A percentile compares a stretch with the other conserved stretches of the same genome.
Conservation (phyloP, 2,329 filamentous ascomycete species). For the Lachnellula subtilissima region DNA sequence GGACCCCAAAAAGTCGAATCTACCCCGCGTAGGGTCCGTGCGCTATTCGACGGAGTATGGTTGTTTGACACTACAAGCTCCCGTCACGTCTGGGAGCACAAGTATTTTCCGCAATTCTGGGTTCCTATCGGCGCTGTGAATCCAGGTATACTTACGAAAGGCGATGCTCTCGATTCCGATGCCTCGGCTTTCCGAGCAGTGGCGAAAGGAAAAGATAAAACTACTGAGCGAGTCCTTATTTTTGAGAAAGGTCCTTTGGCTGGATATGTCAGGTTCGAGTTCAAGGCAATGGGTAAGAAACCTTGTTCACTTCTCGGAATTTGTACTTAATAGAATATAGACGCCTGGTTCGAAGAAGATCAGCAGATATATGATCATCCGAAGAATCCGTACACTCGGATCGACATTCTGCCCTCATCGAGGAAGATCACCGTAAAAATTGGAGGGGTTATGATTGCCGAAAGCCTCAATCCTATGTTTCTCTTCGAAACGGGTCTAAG, state of each 20-base stretch:
- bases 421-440: conserved; percentile 48
- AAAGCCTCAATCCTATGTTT: conserved; percentile 41
- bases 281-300: conserved; percentile 34
- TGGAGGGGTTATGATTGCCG: conserved; percentile 42
- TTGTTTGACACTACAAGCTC: conserved; percentile 33
- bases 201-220: conserved; percentile 17
- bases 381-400: conserved; percentile 60
- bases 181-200: conserved; percentile 1
- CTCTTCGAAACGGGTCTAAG: conserved; percentile 56
- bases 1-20: conserved; percentile 18
- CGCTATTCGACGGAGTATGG: conserved; percentile 11
- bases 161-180: conserved; percentile 15
- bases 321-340: conserved; percentile 13
- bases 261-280: conserved; percentile 36
- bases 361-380: conserved; percentile 55
- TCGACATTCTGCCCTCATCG: conserved; percentile 54
- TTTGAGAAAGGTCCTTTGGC: conserved; percentile 29
- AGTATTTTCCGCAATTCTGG: conserved; percentile 43
- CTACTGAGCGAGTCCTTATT: conserved; percentile 33
- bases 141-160: conserved; percentile 29
- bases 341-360: conserved; percentile 54
- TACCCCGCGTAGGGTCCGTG: conserved; percentile 19
- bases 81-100: conserved; percentile 40
- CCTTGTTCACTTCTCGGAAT: too few relatives aligned
- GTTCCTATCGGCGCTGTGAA: conserved; percentile 33